Conservation (phyloP, 2,329 filamentous ascomycete species). For the Tolypocladium amazonense region DNA sequence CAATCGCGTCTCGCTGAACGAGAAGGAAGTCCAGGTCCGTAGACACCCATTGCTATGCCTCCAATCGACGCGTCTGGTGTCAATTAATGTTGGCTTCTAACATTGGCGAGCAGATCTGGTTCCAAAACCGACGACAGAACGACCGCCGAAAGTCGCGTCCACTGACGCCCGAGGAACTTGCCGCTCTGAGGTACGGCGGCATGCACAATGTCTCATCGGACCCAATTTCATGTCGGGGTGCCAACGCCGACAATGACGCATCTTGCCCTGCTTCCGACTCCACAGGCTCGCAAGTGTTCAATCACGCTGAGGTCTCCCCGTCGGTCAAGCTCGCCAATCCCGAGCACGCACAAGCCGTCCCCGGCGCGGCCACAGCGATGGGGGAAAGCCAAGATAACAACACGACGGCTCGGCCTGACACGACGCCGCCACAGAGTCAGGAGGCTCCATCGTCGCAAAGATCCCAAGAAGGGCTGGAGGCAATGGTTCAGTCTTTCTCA, state of each 20-base stretch:
- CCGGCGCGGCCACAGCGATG: slow-evolving; percentile 15
- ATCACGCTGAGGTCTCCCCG: slow-evolving; percentile 14
- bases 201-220: slow-evolving; percentile 42
- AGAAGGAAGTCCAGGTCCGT: slow-evolving; percentile 92
- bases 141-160: slow-evolving; percentile 82
- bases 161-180: slow-evolving; percentile 66
- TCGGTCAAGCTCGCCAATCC: slow-evolving; percentile 3
- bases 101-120: slow-evolving; percentile 69
- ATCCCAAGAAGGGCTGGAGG: slow-evolving; percentile 14
- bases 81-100: neutral
- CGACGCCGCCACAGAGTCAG: slow-evolving; percentile 14
- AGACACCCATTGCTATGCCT: neutral
- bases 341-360: slow-evolving; percentile 8
- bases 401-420: neutral
- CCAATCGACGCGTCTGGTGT: neutral
- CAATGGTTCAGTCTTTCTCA: slow-evolving; percentile 29
- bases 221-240: slow-evolving; percentile 18
- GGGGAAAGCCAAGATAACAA: slow-evolving; percentile 3
- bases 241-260: slow-evolving; percentile 15
- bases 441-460: slow-evolving; percentile 16
- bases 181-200: slow-evolving; percentile 44
- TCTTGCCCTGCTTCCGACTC: slow-evolving; percentile 16
- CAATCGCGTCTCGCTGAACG: slow-evolving; percentile 73
- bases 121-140: slow-evolving; percentile 90
- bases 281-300: slow-evolving; percentile 11